A percentile compares a stretch with the other conserved stretches of the same genome.
Conservation (phyloP, 2,329 filamentous ascomycete species). For the Aureobasidium subglaciale region DNA sequence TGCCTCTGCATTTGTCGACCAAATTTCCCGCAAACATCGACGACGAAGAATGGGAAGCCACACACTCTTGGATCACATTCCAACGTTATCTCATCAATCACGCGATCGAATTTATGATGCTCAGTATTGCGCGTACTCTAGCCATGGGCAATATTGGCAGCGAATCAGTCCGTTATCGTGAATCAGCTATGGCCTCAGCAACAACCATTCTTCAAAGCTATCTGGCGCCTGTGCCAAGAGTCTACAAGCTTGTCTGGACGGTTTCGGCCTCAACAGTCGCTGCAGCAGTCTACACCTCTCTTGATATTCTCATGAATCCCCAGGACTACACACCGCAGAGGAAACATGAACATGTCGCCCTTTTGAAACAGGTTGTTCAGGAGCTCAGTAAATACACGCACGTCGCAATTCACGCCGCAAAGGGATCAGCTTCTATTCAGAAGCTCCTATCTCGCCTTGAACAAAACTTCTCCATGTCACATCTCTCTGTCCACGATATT, state of each 20-base stretch:
- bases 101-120: background rate
- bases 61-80: conserved; percentile 6
- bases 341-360: background rate
- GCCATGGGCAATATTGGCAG: conserved; percentile 5
- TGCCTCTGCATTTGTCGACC: conserved; percentile 8
- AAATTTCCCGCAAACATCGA: conserved; percentile 13
- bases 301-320: conserved; percentile 6
- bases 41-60: conserved; percentile 12
- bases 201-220: background rate
- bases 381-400: background rate
- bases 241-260: conserved; percentile 12
- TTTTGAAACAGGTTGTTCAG: background rate
- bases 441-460: background rate
- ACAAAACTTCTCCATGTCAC: conserved; percentile 1
- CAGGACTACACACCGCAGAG: background rate
- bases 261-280: conserved; percentile 11
- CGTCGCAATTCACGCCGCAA: conserved; percentile 9
- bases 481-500: conserved; percentile 1
- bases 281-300: conserved; percentile 6
- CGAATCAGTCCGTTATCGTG: conserved; percentile 3
- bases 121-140: conserved; percentile 9
- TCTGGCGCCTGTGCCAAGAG: background rate
- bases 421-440: background rate
- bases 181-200: conserved; percentile 1
- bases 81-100: conserved; percentile 7